These are phyloP conservation scores for Podila epicladia DNA, from an alignment of 192 early-diverging fungal species.

Conservation along the genomic window DNA sequence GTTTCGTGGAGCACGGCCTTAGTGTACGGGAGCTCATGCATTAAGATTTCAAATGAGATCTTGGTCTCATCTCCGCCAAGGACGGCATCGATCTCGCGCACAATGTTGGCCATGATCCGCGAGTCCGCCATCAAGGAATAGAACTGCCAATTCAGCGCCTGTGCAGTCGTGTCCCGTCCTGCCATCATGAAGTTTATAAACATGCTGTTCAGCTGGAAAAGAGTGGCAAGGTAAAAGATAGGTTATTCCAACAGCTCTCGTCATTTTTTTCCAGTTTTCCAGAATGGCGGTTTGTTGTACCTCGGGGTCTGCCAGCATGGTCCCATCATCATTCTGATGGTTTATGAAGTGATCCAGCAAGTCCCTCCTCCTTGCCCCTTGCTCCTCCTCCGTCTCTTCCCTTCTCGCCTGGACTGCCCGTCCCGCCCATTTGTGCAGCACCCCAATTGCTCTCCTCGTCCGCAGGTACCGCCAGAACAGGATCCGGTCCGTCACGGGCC, in stretches of 20 bases:
- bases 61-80: neutral
- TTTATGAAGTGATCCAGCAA: slow-evolving; percentile 48
- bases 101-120: slow-evolving; percentile 11
- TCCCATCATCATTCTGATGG: slow-evolving; percentile 23
- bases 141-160: slow-evolving; percentile 56
- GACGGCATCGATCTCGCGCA: slow-evolving; percentile 23
- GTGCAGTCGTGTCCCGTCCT: slow-evolving; percentile 65
- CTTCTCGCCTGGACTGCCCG: slow-evolving; percentile 10
- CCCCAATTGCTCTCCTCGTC: neutral
- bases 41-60: neutral
- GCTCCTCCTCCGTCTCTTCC: neutral
- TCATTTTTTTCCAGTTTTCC: no score
- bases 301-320: slow-evolving; percentile 28
- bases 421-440: slow-evolving; percentile 14
- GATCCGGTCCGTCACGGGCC: slow-evolving; percentile 21
- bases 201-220: slow-evolving; percentile 15
- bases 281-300: no score
- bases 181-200: slow-evolving; percentile 47
- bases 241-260: no score
- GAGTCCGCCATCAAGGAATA: slow-evolving; percentile 47
- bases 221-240: no score
- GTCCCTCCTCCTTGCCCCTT: slow-evolving; percentile 5
- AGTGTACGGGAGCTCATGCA: neutral
- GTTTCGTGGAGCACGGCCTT: slow-evolving; percentile 52
- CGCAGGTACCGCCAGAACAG: neutral